phyloP scores from a whole-genome alignment of 2,329 filamentous ascomycete genomes.

The Colletotrichum scovillei region DNA sequence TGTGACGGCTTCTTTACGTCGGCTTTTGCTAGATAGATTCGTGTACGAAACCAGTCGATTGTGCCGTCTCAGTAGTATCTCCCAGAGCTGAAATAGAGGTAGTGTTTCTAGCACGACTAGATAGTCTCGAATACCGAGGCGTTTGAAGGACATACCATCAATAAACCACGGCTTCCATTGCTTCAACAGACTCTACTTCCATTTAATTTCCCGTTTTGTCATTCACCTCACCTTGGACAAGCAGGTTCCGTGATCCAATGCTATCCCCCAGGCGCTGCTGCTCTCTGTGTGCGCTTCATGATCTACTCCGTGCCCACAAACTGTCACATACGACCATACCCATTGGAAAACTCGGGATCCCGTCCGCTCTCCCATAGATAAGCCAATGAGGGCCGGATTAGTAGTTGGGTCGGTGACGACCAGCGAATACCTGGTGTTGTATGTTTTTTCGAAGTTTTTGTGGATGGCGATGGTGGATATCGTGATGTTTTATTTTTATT shows the following conservation, averaged over 20 bases:
- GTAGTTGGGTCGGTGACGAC: not conserved
- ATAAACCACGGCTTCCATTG: not conserved
- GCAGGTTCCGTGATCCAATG: not conserved
- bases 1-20: not conserved
- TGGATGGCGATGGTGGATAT: not conserved
- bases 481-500: not conserved
- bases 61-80: not conserved
- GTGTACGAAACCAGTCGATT: not conserved
- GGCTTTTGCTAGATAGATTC: not conserved
- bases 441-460: not conserved
- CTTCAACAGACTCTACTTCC: not conserved
- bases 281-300: not conserved
- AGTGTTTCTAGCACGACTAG: not conserved
- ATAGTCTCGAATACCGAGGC: not conserved
- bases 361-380: not conserved
- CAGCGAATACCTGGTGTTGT: not conserved
- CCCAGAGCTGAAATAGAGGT: not conserved
- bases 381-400: not conserved
- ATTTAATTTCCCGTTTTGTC: not conserved
- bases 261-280: no score
- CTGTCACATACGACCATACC: not conserved
- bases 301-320: rapidly evolving
- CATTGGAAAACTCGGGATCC: not conserved
- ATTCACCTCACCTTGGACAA: not conserved
- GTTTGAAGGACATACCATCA: not conserved